Conservation (phyloP, 768 basidiomycete species). For the Leccinum truebloodii region DNA sequence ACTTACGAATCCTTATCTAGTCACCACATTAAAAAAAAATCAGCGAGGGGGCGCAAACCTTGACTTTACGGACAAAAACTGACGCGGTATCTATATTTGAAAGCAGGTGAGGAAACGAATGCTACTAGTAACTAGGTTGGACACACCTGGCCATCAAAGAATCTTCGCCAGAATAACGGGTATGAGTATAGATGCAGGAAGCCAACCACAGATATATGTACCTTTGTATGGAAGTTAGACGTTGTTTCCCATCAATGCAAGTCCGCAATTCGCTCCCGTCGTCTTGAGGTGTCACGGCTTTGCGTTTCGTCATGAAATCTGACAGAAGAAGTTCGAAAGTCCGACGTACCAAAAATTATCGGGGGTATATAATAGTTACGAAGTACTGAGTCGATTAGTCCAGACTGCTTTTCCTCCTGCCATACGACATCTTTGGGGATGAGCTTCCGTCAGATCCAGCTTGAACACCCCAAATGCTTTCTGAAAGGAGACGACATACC, state of each 20-base stretch:
- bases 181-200: neutral
- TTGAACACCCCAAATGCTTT: neutral
- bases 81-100: slow-evolving; percentile 43
- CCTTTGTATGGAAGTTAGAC: slow-evolving; percentile 66
- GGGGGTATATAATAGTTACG: slow-evolving; percentile 68
- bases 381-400: slow-evolving; percentile 64
- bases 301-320: slow-evolving; percentile 1
- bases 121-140: neutral
- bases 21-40: neutral
- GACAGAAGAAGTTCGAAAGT: neutral
- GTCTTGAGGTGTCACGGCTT: slow-evolving; percentile 41
- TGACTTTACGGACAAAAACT: slow-evolving; percentile 19
- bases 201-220: slow-evolving; percentile 20
- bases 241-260: slow-evolving; percentile 76
- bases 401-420: slow-evolving; percentile 59
- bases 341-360: slow-evolving; percentile 57
- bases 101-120: slow-evolving; percentile 6
- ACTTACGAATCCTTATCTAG: slow-evolving; percentile 45
- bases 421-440: slow-evolving; percentile 57
- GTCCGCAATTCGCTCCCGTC: slow-evolving; percentile 47
- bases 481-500: slow-evolving; percentile 35
- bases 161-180: slow-evolving; percentile 36
- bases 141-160: slow-evolving; percentile 55
- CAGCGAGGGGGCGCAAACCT: slow-evolving; percentile 6
- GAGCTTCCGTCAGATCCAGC: slow-evolving; percentile 1